Base-by-base conservation (phyloP, 805 yeast genomes). In the Teunomyces cretensis region DNA sequence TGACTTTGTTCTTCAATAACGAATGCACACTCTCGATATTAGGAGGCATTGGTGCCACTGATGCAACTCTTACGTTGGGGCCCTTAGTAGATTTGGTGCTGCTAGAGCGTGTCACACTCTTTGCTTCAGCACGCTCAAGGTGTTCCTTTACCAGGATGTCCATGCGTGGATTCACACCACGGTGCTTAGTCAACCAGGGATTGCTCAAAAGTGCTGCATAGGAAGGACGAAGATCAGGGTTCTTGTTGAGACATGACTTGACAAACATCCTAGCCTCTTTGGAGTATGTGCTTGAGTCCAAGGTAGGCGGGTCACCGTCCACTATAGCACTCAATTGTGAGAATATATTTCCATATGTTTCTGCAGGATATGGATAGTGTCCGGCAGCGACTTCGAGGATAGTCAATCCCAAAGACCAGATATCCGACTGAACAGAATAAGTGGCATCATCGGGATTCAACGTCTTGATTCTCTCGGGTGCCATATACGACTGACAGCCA, bases 401-500 rank as follows among this genome's bases (percentile, higher is more conserved):
- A 14, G 91, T 80, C 46, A 92, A 73, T 0, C 98, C 99, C 36
- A 92, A 67, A 0, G 97, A 89, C 99, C 99, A 92, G 49, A 92
- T 81, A 66, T 92, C 99, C 8, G 96, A 84, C 60, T 92, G 97
- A 3, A 90, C 96, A 1, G 97, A 83, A 65, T 92, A 92, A 0
- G 94, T 81, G 7, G 80, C 74, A 53, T 82, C 91, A 58, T 86
- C 90, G 1, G 90, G 92, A 51, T 72, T 82, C 49, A 77, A 57
- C 0, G 87, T 80, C 58, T 84, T 83, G 55, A 94, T 94, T 59
- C 99, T 79, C 62, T 92, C 99, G 1, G 99, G 99, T 1, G 98
- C 98, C 98, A 94, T 94, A 65, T 92, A 92, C 1, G 96, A 86
- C 67, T 94, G 99, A 67, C 99, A 92, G 4, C 99, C 99, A 53